Base-by-base conservation (phyloP, 2,329 filamentous ascomycete genomes). In the Pseudocercospora cruenta region DNA sequence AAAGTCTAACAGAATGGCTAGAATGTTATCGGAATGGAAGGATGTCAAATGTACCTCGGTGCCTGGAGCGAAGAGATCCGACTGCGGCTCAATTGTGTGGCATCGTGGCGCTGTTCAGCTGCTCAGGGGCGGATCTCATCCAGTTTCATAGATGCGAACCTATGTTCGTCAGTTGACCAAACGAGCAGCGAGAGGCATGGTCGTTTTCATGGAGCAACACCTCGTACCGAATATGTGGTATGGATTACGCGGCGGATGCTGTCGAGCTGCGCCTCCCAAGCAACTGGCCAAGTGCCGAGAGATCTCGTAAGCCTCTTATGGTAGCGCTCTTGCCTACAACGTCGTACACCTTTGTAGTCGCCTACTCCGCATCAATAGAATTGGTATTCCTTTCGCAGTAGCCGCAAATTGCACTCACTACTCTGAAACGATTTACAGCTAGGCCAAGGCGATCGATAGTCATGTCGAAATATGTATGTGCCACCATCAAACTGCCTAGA, bases 401-500 rank as follows among this genome's bases (percentile, higher is more conserved):
- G 14, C 26, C 26, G 33, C 26, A 14, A 14, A 33, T 19, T n/a
- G 24, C 22, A 28, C 16, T 26, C 19, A 55, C 24, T 19, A 7
- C 51, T 4, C 24, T 14, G 8, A 31, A n/a, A 8, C 16, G 9
- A n/a, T 7, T 26, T 26, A 55, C 51, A 55, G 16, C 31, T 58
- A 36, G 36, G 12, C 10, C 39, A 7, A 22, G n/a, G 39, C 36
- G 31, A 19, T 58, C 51, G 16, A 45, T 16, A 47, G 26, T 22
- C 36, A 63, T 63, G 61, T 63, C 61, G n/a, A 63, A 63, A 57
- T 63, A 63, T 53, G 61, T 58, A 8, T 10, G 60, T 45, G 33
- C 4, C 24, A 26, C 16, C 31, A n/a, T 19, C 33, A n/a, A 31
- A 58, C n/a, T 39, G n/a, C 33, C 55, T 12, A 21, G 16, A 31